Percentiles rank a stretch among this genome's conserved stretches.
phyloP scores from a whole-genome alignment of 768 basidiomycete genomes.

The Mycena polygramma region DNA sequence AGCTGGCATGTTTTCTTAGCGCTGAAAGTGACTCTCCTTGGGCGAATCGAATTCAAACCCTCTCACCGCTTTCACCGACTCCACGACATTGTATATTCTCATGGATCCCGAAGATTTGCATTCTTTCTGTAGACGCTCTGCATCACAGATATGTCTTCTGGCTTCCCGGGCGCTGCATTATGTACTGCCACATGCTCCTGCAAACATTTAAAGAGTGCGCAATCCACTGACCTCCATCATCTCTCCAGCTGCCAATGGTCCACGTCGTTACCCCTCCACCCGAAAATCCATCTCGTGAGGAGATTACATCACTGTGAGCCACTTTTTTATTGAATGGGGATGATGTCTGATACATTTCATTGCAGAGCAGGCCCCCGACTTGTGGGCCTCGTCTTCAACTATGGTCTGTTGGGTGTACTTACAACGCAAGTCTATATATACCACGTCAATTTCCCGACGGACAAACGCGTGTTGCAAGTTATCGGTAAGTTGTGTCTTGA shows the following conservation, averaged over 20 bases:
- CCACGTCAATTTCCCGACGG: slow-evolving; percentile 36
- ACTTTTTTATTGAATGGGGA: neutral
- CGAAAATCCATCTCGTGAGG: slow-evolving; percentile 17
- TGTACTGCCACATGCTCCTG: neutral
- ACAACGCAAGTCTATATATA: slow-evolving; percentile 40
- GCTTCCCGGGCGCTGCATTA: neutral
- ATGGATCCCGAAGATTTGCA: neutral
- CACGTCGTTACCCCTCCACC: slow-evolving; percentile 31
- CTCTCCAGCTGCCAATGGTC: slow-evolving; percentile 11
- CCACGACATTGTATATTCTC: neutral
- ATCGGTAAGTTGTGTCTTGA: slow-evolving; percentile 16
- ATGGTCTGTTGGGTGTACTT: slow-evolving; percentile 37
- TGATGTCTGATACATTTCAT: neutral
- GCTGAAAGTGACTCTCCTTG: too few relatives aligned
- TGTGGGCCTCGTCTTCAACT: slow-evolving; percentile 38
- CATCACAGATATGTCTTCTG: neutral
- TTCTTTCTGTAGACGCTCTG: neutral
- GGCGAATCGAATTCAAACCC: too few relatives aligned
- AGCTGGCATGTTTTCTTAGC: too few relatives aligned
- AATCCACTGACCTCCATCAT: neutral
- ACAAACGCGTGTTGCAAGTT: slow-evolving; percentile 28
- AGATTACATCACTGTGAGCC: slow-evolving; percentile 37
- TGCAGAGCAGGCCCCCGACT: slow-evolving; percentile 36
- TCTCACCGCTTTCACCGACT: too few relatives aligned
- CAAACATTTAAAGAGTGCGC: neutral